phyloP scores from a whole-genome alignment of 179 eudicot genomes.

The Kewa caespitosa region DNA sequence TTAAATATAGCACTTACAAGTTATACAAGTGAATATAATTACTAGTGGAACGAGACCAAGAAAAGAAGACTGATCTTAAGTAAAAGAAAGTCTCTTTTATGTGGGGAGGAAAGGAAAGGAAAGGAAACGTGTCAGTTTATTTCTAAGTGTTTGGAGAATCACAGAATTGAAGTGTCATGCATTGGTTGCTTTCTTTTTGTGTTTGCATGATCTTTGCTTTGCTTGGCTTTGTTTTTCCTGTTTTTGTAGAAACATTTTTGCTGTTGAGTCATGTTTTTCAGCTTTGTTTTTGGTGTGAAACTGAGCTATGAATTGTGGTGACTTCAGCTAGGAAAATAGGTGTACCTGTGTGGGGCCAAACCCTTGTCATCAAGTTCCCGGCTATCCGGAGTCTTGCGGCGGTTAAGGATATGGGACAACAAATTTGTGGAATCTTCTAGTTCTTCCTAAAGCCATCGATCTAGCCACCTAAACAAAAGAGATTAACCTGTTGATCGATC shows the following conservation, averaged over 20 bases:
- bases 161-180: slow-evolving; percentile 20
- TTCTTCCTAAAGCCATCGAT: too few relatives aligned
- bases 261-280: background rate
- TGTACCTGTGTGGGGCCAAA: background rate
- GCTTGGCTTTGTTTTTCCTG: background rate
- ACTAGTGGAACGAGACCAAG: background rate
- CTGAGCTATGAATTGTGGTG: background rate
- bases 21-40: too few relatives aligned
- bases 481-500: background rate
- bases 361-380: background rate
- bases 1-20: too few relatives aligned
- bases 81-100: background rate
- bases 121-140: slow-evolving; percentile 13
- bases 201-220: background rate
- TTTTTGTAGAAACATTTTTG: too few relatives aligned
- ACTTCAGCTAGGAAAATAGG: background rate
- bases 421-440: too few relatives aligned
- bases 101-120: background rate
- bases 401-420: background rate
- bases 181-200: slow-evolving; percentile 2
- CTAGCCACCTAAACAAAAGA: too few relatives aligned
- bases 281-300: background rate
- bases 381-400: background rate
- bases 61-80: background rate
- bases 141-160: background rate